Conservation (phyloP, 2,329 filamentous ascomycete genomes). For the Pseudogymnoascus sp. region DNA sequence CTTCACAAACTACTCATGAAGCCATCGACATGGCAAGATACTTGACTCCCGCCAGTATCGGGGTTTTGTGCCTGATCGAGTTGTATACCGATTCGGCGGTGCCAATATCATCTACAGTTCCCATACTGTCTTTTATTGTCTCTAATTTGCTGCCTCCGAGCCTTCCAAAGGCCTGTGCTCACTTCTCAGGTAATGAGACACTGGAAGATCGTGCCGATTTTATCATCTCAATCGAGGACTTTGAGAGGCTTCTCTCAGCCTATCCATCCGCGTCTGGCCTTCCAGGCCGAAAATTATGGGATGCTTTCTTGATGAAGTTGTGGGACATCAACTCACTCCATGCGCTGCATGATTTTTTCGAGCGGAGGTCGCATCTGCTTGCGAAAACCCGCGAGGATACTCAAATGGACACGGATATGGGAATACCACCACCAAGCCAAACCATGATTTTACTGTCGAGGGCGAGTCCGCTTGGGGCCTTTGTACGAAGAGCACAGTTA, state of each 20-base stretch:
- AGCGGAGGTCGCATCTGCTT: slow-evolving; percentile 49
- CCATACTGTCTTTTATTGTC: slow-evolving; percentile 72
- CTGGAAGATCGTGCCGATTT: slow-evolving; percentile 24
- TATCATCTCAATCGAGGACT: slow-evolving; percentile 49
- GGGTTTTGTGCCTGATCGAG: slow-evolving; percentile 70
- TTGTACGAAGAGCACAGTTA: slow-evolving; percentile 67
- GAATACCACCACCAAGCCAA: slow-evolving; percentile 40
- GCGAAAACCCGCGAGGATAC: slow-evolving; percentile 56
- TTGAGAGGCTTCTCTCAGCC: slow-evolving; percentile 49
- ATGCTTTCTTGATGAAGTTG: slow-evolving; percentile 70
- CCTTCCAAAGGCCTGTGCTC: slow-evolving; percentile 23
- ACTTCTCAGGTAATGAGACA: slow-evolving; percentile 12
- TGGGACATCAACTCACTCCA: slow-evolving; percentile 82
- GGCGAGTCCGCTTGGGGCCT: slow-evolving; percentile 73
- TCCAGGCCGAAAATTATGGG: slow-evolving; percentile 78
- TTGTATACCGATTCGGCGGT: slow-evolving; percentile 70
- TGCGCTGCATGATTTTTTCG: slow-evolving; percentile 70
- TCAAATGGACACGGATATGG: slow-evolving; percentile 47
- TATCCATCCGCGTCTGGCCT: slow-evolving; percentile 49
- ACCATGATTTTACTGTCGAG: slow-evolving; percentile 57
- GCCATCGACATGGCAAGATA: slow-evolving; percentile 60
- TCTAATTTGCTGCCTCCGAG: slow-evolving; percentile 55
- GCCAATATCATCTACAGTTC: slow-evolving; percentile 62
- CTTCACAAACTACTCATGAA: neutral
- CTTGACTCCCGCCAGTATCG: slow-evolving; percentile 82